Evolutionary conservation across 129 eudicot genomes (phyloP).

Genomic region (sunflower (Helianthus annuus)): DNA sequence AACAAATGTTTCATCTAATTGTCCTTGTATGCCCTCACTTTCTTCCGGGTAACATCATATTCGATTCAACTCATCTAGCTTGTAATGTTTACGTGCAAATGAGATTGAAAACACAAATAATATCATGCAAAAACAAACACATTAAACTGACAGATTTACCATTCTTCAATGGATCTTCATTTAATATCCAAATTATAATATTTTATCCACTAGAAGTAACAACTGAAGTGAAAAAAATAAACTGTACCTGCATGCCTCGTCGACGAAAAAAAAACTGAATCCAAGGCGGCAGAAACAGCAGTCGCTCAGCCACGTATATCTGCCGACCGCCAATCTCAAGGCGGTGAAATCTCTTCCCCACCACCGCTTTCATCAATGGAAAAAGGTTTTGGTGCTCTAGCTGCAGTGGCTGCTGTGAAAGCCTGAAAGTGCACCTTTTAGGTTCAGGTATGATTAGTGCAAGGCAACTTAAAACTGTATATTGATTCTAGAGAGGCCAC

Average conservation of each 20-base stretch:
- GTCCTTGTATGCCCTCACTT: no score
- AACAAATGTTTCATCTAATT: no score
- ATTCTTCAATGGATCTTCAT: no score
- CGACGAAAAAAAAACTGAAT: neutral
- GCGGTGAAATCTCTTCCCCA: neutral
- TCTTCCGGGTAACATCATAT: no score
- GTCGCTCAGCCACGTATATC: no score
- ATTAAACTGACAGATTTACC: no score
- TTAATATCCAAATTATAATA: no score
- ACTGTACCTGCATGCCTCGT: neutral
- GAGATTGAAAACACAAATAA: no score
- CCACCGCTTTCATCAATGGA: neutral
- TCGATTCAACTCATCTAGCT: no score
- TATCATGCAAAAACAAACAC: no score
- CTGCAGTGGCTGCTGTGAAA: neutral
- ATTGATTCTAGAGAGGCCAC: neutral
- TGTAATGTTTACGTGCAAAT: no score
- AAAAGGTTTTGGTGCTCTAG: neutral
- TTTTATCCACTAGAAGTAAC: no score
- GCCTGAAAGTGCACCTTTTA: neutral
- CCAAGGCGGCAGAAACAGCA: neutral
- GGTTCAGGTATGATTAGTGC: neutral
- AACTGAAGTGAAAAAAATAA: neutral
- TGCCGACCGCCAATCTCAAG: neutral
- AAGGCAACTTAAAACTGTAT: neutral